Conservation (phyloP, 495 filamentous ascomycete species). For the Penicillium manginii region DNA sequence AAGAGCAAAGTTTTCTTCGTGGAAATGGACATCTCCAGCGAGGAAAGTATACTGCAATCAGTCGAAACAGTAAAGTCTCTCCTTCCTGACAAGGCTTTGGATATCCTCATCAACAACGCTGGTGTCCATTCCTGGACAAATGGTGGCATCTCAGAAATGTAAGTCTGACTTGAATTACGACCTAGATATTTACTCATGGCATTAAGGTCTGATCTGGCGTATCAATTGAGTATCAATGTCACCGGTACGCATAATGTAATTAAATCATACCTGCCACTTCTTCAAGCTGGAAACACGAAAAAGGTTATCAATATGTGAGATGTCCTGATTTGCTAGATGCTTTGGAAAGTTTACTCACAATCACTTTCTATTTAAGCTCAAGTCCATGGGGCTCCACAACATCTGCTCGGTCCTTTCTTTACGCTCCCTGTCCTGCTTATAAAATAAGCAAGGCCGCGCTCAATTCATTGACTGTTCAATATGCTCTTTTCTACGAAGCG, state of each 20-base stretch:
- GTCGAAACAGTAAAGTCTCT: slow-evolving; percentile 32
- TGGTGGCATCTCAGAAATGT: slow-evolving; percentile 24
- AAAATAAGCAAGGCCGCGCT: slow-evolving; percentile 51
- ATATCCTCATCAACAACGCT: slow-evolving; percentile 54
- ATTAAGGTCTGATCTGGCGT: slow-evolving; percentile 34
- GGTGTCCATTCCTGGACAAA: slow-evolving; percentile 28
- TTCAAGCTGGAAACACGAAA: slow-evolving; percentile 41
- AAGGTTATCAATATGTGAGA: slow-evolving; percentile 49
- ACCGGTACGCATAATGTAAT: slow-evolving; percentile 42
- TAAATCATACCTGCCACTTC: slow-evolving; percentile 38
- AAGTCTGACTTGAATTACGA: slow-evolving; percentile 9
- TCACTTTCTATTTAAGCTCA: slow-evolving; percentile 15
- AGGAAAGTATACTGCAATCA: slow-evolving; percentile 40
- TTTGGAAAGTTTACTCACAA: too few relatives aligned
- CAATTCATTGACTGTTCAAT: slow-evolving; percentile 50
- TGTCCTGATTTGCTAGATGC: too few relatives aligned
- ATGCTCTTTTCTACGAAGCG: slow-evolving; percentile 38
- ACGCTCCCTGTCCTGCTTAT: slow-evolving; percentile 44
- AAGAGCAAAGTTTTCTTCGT: slow-evolving; percentile 42
- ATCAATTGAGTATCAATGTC: slow-evolving; percentile 43
- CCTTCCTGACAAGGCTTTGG: slow-evolving; percentile 39
- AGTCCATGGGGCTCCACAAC: slow-evolving; percentile 40
- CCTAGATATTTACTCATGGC: not conserved
- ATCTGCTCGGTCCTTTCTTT: slow-evolving; percentile 14
- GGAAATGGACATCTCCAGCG: slow-evolving; percentile 42